Percentiles rank a stretch among this genome's conserved stretches.
phyloP scores from a whole-genome alignment of 1,284 basidiomycete genomes.

The Ceratobasidium sp. region DNA sequence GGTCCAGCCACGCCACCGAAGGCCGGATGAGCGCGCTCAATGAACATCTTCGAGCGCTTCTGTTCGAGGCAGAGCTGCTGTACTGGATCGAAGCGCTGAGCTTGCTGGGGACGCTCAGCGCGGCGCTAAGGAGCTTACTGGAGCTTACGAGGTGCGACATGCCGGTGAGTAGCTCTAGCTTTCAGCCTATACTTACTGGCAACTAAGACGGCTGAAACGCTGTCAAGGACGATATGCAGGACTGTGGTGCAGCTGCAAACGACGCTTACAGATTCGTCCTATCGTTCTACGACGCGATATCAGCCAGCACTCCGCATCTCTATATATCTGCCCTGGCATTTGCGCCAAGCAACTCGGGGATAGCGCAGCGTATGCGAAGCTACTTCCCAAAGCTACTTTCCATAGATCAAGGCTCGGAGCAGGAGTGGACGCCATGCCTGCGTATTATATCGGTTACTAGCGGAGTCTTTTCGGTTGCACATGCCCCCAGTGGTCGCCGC shows the following conservation, averaged over 20 bases:
- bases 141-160: too few relatives aligned
- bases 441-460: not conserved
- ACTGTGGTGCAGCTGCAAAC: not conserved
- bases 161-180: not conserved
- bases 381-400: not conserved
- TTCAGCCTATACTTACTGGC: too few relatives aligned
- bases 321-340: slow-evolving; percentile 22
- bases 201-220: too few relatives aligned
- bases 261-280: slow-evolving; percentile 19
- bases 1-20: slow-evolving; percentile 6
- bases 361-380: not conserved
- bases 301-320: slow-evolving; percentile 3
- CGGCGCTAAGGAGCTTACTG: not conserved
- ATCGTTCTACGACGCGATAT: slow-evolving; percentile 18
- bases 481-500: not conserved
- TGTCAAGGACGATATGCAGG: not conserved
- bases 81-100: slow-evolving; percentile 36
- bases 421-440: slow-evolving; percentile 8
- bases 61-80: slow-evolving; percentile 1
- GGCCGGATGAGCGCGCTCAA: not conserved
- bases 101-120: not conserved
- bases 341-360: not conserved
- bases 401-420: not conserved
- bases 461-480: slow-evolving; percentile 1
- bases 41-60: not conserved